A percentile compares a stretch with the other conserved stretches of the same genome.
These are phyloP conservation scores for Mortierella hygrophila DNA, from an alignment of 192 early-diverging fungal species.

Conservation along the genomic window DNA sequence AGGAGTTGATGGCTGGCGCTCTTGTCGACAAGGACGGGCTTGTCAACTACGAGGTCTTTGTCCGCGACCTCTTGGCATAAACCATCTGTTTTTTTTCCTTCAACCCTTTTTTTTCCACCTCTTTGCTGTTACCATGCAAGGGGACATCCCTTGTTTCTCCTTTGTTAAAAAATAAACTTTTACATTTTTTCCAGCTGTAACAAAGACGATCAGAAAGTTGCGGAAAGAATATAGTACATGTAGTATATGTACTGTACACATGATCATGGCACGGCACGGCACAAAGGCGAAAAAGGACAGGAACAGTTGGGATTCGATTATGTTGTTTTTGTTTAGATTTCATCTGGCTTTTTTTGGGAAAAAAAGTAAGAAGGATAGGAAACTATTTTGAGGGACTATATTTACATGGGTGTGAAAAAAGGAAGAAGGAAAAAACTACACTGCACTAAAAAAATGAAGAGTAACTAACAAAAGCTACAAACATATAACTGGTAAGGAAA, in stretches of 20 bases:
- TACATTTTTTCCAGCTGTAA: not conserved
- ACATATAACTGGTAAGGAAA: not conserved
- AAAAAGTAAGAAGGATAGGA: too few relatives aligned
- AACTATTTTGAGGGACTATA: not conserved
- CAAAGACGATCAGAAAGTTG: too few relatives aligned
- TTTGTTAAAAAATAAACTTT: not conserved
- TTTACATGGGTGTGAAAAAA: not conserved
- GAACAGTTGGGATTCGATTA: not conserved
- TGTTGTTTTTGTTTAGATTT: not conserved
- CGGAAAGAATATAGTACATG: not conserved
- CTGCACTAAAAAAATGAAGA: not conserved
- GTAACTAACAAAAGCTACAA: slow-evolving; percentile 12
- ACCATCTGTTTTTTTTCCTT: not conserved
- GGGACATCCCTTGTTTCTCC: not conserved
- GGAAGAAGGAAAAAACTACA: slow-evolving; percentile 12
- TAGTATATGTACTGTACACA: not conserved
- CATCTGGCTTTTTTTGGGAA: too few relatives aligned
- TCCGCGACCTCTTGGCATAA: slow-evolving; percentile 29
- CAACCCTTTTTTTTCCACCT: not conserved
- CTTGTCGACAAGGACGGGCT: slow-evolving; percentile 82
- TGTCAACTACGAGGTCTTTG: slow-evolving; percentile 79
- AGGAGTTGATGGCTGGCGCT: slow-evolving; percentile 79
- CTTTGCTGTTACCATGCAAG: too few relatives aligned
- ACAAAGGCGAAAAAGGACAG: not conserved
- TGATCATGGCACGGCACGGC: too few relatives aligned